Percentiles rank a stretch among this genome's conserved stretches.
phyloP scores from a whole-genome alignment of 345 rosid genomes.

The Ceriops tagal region DNA sequence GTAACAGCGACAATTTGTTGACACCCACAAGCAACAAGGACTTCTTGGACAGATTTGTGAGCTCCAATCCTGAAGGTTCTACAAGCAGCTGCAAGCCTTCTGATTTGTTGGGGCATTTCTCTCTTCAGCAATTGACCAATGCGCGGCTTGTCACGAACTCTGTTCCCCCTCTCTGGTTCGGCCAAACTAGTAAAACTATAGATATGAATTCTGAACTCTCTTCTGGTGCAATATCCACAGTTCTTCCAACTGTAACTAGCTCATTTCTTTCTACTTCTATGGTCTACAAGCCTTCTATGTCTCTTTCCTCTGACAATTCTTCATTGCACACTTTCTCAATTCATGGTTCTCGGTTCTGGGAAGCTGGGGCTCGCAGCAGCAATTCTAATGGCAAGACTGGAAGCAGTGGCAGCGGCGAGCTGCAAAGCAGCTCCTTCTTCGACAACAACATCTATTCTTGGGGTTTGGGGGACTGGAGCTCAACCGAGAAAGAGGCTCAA shows the following conservation, averaged over 20 bases:
- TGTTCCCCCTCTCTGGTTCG: conserved; percentile 35
- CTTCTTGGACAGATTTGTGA: conserved; percentile 33
- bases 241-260: conserved; percentile 30
- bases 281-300: conserved; percentile 38
- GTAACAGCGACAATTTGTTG: conserved; percentile 21
- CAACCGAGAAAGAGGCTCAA: conserved; percentile 42
- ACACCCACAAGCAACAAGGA: conserved; percentile 28
- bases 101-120: conserved; percentile 35
- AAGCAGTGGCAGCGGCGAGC: conserved; percentile 45
- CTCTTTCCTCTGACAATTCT: conserved; percentile 31
- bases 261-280: conserved; percentile 36
- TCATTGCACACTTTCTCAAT: conserved; percentile 30
- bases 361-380: conserved; percentile 31
- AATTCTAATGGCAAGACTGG: conserved; percentile 32
- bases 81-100: conserved; percentile 23
- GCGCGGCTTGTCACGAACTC: conserved; percentile 31
- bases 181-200: conserved; percentile 29
- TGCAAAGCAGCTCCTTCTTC: conserved; percentile 51
- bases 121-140: conserved; percentile 39
- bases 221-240: conserved; percentile 24
- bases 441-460: conserved; percentile 48
- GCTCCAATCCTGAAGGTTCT: conserved; percentile 32
- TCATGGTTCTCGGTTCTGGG: conserved; percentile 42
- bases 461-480: conserved; percentile 52
- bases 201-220: conserved; percentile 39